Evolutionary conservation across 2,329 filamentous ascomycete genomes (phyloP).

Genomic region (Botryotinia convoluta): DNA sequence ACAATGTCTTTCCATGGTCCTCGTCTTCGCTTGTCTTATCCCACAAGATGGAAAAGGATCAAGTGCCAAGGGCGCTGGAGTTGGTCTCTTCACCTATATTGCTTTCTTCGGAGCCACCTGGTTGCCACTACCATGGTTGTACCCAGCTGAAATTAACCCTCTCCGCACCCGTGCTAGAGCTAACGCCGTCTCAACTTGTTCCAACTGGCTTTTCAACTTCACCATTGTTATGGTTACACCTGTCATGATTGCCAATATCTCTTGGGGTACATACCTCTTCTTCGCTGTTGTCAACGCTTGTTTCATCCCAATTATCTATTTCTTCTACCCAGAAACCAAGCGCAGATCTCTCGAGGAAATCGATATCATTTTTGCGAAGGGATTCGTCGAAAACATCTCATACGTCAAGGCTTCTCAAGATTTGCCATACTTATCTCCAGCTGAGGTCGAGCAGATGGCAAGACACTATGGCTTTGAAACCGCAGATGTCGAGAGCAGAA

Average conservation of each 20-base stretch:
- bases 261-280: slow-evolving; percentile 41
- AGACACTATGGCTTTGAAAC: slow-evolving; percentile 34
- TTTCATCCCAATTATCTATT: slow-evolving; percentile 42
- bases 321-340: slow-evolving; percentile 50
- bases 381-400: slow-evolving; percentile 55
- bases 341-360: slow-evolving; percentile 63
- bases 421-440: slow-evolving; percentile 51
- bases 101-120: slow-evolving; percentile 59
- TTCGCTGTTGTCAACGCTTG: slow-evolving; percentile 41
- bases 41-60: slow-evolving; percentile 32
- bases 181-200: slow-evolving; percentile 61
- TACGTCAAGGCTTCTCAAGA: slow-evolving; percentile 58
- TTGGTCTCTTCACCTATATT: slow-evolving; percentile 62
- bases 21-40: slow-evolving; percentile 45
- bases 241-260: slow-evolving; percentile 39
- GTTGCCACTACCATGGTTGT: slow-evolving; percentile 61
- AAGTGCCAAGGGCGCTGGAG: slow-evolving; percentile 42
- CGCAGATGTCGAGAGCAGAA: slow-evolving; percentile 33
- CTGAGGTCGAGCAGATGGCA: slow-evolving; percentile 48
- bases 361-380: slow-evolving; percentile 65
- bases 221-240: slow-evolving; percentile 45
- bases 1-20: slow-evolving; percentile 64
- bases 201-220: slow-evolving; percentile 55
- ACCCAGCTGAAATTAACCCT: slow-evolving; percentile 60
- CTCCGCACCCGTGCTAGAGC: slow-evolving; percentile 59